Evolutionary conservation across 2,329 filamentous ascomycete species (phyloP).

Genomic region (Huntiella moniliformis): DNA sequence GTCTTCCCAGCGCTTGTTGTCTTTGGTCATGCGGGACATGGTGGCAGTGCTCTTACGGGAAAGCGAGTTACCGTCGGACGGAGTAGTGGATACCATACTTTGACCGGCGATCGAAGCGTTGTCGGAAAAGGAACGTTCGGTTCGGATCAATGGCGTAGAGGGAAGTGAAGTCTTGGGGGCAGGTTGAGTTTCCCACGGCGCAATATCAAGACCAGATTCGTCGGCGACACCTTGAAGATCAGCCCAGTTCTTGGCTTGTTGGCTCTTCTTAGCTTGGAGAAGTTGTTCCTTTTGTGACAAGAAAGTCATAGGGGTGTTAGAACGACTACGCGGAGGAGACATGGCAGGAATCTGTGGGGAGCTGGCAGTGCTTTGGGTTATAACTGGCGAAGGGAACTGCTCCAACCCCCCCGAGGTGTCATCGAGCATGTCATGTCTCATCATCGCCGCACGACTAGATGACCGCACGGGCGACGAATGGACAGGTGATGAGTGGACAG

Average conservation of each 20-base stretch:
- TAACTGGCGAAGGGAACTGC: constrained; percentile 3
- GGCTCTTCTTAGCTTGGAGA: background rate
- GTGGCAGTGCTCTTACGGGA: constrained; percentile 2
- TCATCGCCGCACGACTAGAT: no score
- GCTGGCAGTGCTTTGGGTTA: background rate
- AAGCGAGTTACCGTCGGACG: constrained; percentile 2
- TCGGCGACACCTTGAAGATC: constrained; percentile 6
- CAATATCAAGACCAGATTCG: constrained; percentile 1
- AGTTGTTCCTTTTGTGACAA: background rate
- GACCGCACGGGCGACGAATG: background rate
- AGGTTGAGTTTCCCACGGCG: constrained; percentile 4
- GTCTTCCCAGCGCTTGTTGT: constrained; percentile 7
- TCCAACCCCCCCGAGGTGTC: background rate
- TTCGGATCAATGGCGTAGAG: background rate
- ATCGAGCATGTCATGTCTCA: no score
- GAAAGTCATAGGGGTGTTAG: background rate
- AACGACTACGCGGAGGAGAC: background rate
- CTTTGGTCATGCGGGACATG: background rate
- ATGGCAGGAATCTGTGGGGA: background rate
- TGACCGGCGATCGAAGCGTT: constrained; percentile 4
- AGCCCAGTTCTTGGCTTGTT: constrained; percentile 4
- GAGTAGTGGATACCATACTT: background rate
- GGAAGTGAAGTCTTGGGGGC: background rate
- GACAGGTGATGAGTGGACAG: no score
- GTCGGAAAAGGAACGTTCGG: background rate